Evolutionary conservation across 768 basidiomycete genomes (phyloP).

Genomic region (Phylloporus sp.): DNA sequence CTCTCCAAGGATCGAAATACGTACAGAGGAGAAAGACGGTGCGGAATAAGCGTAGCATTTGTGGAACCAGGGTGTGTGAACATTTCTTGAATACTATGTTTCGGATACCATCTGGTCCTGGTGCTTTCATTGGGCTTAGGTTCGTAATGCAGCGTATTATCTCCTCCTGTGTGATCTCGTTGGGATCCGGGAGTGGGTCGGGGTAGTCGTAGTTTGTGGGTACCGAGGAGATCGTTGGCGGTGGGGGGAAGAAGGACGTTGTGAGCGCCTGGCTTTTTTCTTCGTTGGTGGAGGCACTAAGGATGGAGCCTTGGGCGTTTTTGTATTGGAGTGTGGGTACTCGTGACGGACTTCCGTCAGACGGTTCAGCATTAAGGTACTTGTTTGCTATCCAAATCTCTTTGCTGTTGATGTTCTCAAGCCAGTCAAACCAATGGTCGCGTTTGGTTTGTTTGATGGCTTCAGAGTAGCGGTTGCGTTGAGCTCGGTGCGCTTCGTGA

Average conservation of each 20-base stretch:
- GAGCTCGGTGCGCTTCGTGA: background rate
- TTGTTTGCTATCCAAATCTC: slow-evolving; percentile 5
- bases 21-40: background rate
- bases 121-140: background rate
- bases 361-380: background rate
- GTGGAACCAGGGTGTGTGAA: accelerated
- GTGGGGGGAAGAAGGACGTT: background rate
- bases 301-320: background rate
- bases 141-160: background rate
- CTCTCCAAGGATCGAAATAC: background rate
- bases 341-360: accelerated
- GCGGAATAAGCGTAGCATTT: background rate
- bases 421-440: slow-evolving; percentile 9
- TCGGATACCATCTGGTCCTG: background rate
- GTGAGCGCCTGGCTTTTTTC: background rate
- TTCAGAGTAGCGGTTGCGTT: background rate
- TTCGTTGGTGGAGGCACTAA: too few relatives aligned
- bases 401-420: background rate
- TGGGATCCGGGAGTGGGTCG: background rate
- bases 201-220: background rate
- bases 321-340: slow-evolving; percentile 6
- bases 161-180: background rate
- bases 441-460: slow-evolving; percentile 1
- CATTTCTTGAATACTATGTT: background rate
- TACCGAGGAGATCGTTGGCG: background rate